These are phyloP conservation scores for Bipolaris zeicola DNA, from an alignment of 2,329 filamentous ascomycete genomes.

Conservation along the genomic window DNA sequence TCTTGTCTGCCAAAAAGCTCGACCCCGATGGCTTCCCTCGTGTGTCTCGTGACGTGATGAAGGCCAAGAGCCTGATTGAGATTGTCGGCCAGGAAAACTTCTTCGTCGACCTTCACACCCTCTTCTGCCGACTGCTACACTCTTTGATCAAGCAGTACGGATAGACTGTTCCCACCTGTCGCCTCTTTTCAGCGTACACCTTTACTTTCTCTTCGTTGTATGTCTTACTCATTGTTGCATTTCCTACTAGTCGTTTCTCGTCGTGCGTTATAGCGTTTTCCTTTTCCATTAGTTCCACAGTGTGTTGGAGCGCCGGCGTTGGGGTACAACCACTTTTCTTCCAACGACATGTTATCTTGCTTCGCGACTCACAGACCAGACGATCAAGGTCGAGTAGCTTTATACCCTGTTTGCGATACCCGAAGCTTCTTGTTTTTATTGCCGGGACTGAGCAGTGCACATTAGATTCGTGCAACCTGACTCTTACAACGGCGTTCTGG, in stretches of 20 bases:
- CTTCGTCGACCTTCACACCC: constrained; percentile 62
- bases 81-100: constrained; percentile 64
- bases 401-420: constrained; percentile 37
- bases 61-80: constrained; percentile 62
- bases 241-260: constrained; percentile 5
- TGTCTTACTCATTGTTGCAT: constrained; percentile 15
- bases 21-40: constrained; percentile 63
- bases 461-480: constrained; percentile 19
- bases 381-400: constrained; percentile 17
- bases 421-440: constrained; percentile 22
- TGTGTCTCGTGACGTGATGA: constrained; percentile 57
- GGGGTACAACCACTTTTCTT: constrained; percentile 5
- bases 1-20: constrained; percentile 61
- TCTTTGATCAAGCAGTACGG: constrained; percentile 49
- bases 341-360: constrained; percentile 7
- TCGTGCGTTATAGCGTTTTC: constrained; percentile 17
- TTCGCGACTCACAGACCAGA: constrained; percentile 3
- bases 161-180: constrained; percentile 14
- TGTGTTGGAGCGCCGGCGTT: constrained; percentile 30
- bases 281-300: constrained; percentile 31
- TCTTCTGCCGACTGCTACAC: constrained; percentile 53
- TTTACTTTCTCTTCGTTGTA: constrained; percentile 26
- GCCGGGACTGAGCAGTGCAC: constrained; percentile 20
- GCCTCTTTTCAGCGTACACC: constrained; percentile 12
- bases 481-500: constrained; percentile 15